A percentile compares a stretch with the other conserved stretches of the same genome.
These are phyloP conservation scores for Dalbergia cultrata DNA, from an alignment of 306 rosid species.

Conservation along the genomic window DNA sequence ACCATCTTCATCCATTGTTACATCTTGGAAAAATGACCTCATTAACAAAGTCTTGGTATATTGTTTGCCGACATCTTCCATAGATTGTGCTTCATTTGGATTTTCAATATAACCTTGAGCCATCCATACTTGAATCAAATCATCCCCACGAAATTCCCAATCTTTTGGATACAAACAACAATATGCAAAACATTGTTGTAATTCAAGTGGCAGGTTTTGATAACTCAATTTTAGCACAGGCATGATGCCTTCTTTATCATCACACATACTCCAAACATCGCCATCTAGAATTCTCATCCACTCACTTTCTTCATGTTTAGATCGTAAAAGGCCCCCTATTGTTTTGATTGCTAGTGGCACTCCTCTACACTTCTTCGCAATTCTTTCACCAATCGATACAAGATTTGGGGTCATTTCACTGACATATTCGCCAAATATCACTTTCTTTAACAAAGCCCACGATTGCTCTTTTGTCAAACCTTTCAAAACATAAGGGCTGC, in stretches of 20 bases:
- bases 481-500: background rate
- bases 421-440: background rate
- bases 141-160: background rate
- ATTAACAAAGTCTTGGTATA: background rate
- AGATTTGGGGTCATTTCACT: background rate
- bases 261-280: background rate
- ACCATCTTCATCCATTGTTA: no score
- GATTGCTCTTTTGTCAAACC: background rate
- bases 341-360: conserved; percentile 32
- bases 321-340: conserved; percentile 12
- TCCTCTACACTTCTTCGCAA: conserved; percentile 22
- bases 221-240: conserved; percentile 30
- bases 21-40: conserved; percentile 7
- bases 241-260: background rate
- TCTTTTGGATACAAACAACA: conserved; percentile 25
- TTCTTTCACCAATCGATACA: conserved; percentile 1
- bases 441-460: background rate
- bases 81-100: background rate
- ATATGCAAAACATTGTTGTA: conserved; percentile 24
- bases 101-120: conserved; percentile 22
- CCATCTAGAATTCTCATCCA: background rate
- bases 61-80: conserved; percentile 31
- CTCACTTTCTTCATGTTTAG: background rate
- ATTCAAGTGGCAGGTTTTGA: background rate
- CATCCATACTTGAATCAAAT: conserved; percentile 25